These are phyloP conservation scores for Alternaria rosae DNA, from an alignment of 2,329 filamentous ascomycete genomes.

Conservation along the genomic window DNA sequence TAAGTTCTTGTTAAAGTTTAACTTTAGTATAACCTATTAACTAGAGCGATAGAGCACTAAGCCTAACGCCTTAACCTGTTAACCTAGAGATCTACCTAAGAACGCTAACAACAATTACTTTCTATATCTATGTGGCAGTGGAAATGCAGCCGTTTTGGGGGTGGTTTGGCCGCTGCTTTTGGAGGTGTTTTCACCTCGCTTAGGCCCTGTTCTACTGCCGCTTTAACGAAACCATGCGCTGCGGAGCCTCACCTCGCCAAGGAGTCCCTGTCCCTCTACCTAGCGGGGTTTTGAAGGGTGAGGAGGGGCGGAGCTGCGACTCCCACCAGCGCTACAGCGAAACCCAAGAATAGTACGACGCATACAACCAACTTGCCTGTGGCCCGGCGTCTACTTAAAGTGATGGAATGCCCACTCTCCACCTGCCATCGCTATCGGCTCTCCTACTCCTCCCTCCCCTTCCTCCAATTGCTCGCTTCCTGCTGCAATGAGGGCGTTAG, in stretches of 20 bases:
- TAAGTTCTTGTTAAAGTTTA: no score
- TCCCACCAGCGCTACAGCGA: neutral
- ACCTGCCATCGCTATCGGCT: slow-evolving; percentile 1
- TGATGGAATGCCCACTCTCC: slow-evolving; percentile 13
- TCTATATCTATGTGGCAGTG: neutral
- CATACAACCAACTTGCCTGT: slow-evolving; percentile 3
- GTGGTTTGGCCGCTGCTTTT: slow-evolving; percentile 2
- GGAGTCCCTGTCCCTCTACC: neutral
- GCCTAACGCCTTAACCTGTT: no score
- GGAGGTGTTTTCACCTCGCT: slow-evolving; percentile 2
- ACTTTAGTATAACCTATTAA: no score
- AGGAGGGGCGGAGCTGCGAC: no score
- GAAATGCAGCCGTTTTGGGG: slow-evolving; percentile 1
- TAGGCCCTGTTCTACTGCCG: slow-evolving; percentile 6
- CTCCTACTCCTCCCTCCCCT: slow-evolving; percentile 3
- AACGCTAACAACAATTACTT: no score
- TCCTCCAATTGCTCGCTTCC: neutral
- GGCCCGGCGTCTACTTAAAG: slow-evolving; percentile 13
- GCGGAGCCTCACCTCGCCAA: neutral
- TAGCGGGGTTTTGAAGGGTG: neutral
- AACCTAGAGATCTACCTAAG: no score
- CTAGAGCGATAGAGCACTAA: no score
- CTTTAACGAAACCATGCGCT: slow-evolving; percentile 11
- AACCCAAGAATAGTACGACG: slow-evolving; percentile 7
- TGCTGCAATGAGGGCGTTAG: slow-evolving; percentile 6